Conservation (phyloP, 352 stramenopile species). For the Phytophthora pini region DNA sequence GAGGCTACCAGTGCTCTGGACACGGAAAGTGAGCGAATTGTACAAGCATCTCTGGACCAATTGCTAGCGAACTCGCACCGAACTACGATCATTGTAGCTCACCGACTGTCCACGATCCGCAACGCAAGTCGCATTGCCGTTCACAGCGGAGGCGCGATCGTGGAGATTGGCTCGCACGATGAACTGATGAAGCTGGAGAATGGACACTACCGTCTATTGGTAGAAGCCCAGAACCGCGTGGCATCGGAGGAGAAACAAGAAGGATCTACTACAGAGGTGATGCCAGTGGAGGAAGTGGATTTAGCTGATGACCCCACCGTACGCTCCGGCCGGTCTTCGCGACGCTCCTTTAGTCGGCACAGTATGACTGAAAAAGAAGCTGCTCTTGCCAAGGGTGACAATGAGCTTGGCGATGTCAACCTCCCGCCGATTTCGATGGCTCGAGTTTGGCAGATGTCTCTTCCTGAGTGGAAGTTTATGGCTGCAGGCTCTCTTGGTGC, state of each 20-base stretch:
- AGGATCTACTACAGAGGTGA: conserved; percentile 11
- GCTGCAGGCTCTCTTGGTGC: conserved; percentile 39
- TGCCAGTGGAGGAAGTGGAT: conserved; percentile 18
- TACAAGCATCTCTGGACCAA: conserved; percentile 60
- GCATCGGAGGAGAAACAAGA: conserved; percentile 24
- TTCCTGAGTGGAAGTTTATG: conserved; percentile 52
- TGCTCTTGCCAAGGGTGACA: conserved; percentile 2
- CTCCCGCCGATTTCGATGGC: conserved; percentile 40
- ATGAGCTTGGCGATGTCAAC: conserved; percentile 31
- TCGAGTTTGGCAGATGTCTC: conserved; percentile 57
- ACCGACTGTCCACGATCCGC: conserved; percentile 87
- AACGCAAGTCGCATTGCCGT: conserved; percentile 88
- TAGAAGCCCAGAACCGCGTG: conserved; percentile 43
- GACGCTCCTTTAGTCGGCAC: conserved; percentile 33
- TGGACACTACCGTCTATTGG: conserved; percentile 45
- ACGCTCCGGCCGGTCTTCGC: conserved; percentile 24
- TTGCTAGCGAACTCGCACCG: conserved; percentile 56
- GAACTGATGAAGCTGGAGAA: conserved; percentile 68
- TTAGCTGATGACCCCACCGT: conserved; percentile 17
- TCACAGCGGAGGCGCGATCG: conserved; percentile 70
- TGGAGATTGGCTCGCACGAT: conserved; percentile 84
- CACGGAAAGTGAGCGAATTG: conserved; percentile 42
- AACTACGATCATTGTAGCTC: conserved; percentile 87
- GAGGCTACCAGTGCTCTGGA: conserved; percentile 50
- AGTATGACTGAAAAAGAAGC: conserved; percentile 33